phyloP scores from a whole-genome alignment of 441 rosid species.

The Adansonia grandidieri region DNA sequence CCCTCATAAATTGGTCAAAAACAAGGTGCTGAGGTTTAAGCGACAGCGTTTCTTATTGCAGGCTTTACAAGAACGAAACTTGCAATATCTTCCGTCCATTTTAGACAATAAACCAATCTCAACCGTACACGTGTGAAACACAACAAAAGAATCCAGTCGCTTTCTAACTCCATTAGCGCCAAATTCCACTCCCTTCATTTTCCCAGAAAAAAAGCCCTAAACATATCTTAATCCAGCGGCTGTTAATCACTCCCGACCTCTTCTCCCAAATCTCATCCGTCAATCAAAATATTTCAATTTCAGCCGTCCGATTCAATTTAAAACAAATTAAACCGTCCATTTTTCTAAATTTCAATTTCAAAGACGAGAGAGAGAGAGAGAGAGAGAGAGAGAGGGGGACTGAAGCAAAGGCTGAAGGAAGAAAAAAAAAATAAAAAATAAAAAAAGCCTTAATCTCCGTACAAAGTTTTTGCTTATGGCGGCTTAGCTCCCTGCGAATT shows the following conservation, averaged over 20 bases:
- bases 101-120: neutral
- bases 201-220: conserved; percentile 31
- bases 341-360: conserved; percentile 40
- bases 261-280: conserved; percentile 42
- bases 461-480: conserved; percentile 5
- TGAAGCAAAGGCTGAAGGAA: neutral
- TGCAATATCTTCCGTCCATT: conserved; percentile 37
- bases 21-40: neutral
- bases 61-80: conserved; percentile 2
- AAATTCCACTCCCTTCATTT: conserved; percentile 41
- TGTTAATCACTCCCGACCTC: neutral
- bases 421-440: neutral
- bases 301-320: conserved; percentile 43
- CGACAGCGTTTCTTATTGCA: neutral
- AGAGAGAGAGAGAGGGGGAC: conserved; percentile 34
- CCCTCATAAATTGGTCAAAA: neutral
- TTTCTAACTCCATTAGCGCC: conserved; percentile 52
- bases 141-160: conserved; percentile 16
- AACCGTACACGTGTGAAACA: conserved; percentile 38
- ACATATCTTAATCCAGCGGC: conserved; percentile 40
- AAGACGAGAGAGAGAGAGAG: conserved; percentile 32
- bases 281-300: conserved; percentile 36
- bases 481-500: conserved; percentile 8
- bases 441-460: neutral
- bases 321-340: conserved; percentile 25